Evolutionary conservation across 257 asterid species (phyloP).

Genomic region (Asclepias syriaca): DNA sequence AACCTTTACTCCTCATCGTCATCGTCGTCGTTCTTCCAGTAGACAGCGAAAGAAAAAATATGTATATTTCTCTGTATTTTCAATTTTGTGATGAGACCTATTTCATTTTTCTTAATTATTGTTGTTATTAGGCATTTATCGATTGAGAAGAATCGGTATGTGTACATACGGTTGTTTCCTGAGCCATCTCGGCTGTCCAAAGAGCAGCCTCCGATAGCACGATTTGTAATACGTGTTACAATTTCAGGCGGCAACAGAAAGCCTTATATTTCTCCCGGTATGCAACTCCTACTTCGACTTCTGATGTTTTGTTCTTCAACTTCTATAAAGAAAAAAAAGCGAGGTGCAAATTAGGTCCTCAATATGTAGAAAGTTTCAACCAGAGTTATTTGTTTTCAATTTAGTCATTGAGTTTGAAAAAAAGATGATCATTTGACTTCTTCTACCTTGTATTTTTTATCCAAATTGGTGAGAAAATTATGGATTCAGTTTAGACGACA

Average conservation of each 20-base stretch:
- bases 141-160: constrained; percentile 56
- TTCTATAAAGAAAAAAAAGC: no score
- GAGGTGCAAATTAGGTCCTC: no score
- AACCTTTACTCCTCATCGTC: neutral
- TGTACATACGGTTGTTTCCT: constrained; percentile 69
- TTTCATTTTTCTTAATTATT: neutral
- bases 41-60: neutral
- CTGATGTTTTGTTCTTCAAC: neutral
- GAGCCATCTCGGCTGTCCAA: constrained; percentile 69
- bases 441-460: neutral
- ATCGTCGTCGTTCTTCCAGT: neutral
- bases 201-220: constrained; percentile 87
- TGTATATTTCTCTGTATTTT: neutral
- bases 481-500: no score
- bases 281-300: neutral
- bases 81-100: neutral
- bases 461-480: no score
- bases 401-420: neutral
- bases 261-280: constrained; percentile 76
- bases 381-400: no score
- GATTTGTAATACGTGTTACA: constrained; percentile 68
- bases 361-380: no score
- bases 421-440: neutral
- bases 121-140: constrained; percentile 46
- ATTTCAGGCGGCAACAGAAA: constrained; percentile 54